A percentile compares a stretch with the other conserved stretches of the same genome.
These are phyloP conservation scores for Maudiozyma bulderi DNA, from an alignment of 805 yeast species.

Conservation along the genomic window DNA sequence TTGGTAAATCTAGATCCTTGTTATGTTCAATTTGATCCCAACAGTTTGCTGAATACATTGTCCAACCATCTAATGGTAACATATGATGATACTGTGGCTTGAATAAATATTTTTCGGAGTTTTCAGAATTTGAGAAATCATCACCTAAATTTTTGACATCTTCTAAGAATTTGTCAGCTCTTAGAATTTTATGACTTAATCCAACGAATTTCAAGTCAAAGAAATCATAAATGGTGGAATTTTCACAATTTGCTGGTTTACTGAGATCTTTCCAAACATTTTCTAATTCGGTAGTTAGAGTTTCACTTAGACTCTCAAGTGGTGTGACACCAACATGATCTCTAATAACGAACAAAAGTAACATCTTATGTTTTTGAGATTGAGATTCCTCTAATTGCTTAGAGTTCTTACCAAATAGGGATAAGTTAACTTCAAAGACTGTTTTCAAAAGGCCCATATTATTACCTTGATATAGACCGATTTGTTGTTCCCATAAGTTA, in stretches of 20 bases:
- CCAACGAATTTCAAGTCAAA: constrained; percentile 79
- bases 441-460: constrained; percentile 93
- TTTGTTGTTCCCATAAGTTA: constrained; percentile 95
- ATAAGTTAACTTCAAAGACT: constrained; percentile 88
- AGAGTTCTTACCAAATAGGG: constrained; percentile 62
- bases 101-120: constrained; percentile 36
- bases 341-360: constrained; percentile 78
- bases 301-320: constrained; percentile 53
- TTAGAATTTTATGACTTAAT: constrained; percentile 76
- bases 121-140: constrained; percentile 35
- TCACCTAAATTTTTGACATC: constrained; percentile 60
- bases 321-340: constrained; percentile 90
- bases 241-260: constrained; percentile 58
- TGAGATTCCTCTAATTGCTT: neutral
- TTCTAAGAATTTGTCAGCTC: constrained; percentile 40
- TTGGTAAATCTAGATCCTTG: constrained; percentile 91
- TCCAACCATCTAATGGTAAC: constrained; percentile 95
- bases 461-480: constrained; percentile 95
- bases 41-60: constrained; percentile 76
- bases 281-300: constrained; percentile 60
- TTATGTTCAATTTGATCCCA: constrained; percentile 93
- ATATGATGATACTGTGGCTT: constrained; percentile 66
- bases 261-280: constrained; percentile 70
- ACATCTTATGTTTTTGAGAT: constrained; percentile 43
- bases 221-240: constrained; percentile 49